Evolutionary conservation across 768 basidiomycete genomes (phyloP), one percentile per base, ranked within the genome.

Genomic region (Lyophyllum decastes): DNA sequence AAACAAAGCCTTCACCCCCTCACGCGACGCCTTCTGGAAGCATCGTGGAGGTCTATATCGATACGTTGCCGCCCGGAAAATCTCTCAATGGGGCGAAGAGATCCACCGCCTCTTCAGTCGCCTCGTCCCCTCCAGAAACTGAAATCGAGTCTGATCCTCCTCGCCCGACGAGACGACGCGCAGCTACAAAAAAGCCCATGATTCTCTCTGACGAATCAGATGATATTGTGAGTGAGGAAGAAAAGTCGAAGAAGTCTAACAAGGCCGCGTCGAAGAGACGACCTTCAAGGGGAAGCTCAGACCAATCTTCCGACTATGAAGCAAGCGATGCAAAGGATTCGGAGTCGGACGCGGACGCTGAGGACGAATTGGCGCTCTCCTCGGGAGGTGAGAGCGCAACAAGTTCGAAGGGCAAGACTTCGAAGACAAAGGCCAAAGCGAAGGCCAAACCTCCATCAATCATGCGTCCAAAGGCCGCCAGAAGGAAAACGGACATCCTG

Each of bases 41-140:
- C 47, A 73, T 72, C 10, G 72, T 84, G 33, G 87, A 89, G 64
- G 88, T 89, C 8, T 80, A 88, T 17, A 81, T 90, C 35, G 72
- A 75, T 4, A 64, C 68, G 3, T 58, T 63, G 8, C 59, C 68
- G 49, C 68, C 66, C 56, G 49, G 56, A 56, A 66, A 40, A 54
- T 66, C 47, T 41, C 59, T 21, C 16, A 55, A 61, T 40, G 63
- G 66, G 22, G 61, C 66, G 19, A 58, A 48, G 11, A 66, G 61
- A 43, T 70, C 73, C n/a, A 54, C 60, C 5, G 68, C 66, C 7
- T 64, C 72, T 24, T 76, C 77, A 3, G 69, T 74, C 0, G 68
- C 70, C 19, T 73, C 75, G 7, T 72, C 68, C 8, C 70, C 68
- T 26, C 66, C 71, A 0, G 77, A 70, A 10, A 73, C 72, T 49